Evolutionary conservation across 371 early-diverging fungal genomes (phyloP), one percentile per base, ranked within the genome.

Genomic region (Apophysomyces variabilis): DNA sequence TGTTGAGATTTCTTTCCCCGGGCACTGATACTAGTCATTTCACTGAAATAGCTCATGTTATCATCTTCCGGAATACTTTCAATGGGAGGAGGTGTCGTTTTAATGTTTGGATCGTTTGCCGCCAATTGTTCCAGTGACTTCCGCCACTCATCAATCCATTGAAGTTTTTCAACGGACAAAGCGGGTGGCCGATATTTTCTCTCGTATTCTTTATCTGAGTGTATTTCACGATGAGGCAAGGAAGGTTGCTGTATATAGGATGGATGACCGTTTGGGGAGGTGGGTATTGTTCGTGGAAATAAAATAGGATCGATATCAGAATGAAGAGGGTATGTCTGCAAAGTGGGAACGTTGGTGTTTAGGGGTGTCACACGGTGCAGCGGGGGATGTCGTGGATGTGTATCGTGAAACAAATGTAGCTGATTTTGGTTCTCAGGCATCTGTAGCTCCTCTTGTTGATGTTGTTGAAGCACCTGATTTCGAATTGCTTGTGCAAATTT

Each of bases 121-220:
- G 73, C 75, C 35, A 77, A 46, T 60, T 79, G 73, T 8, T 76
- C 75, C n/a, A 83, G 62, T n/a, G 80, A 83, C 36, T 67, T 74
- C 21, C 80, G 65, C 84, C 84, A 83, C 54, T 76, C 79, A 16
- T 80, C 79, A 57, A 83, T 83, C 61, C 76, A 77, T 7, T 71
- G 58, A 3, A 68, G 58, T 57, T 80, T 83, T 64, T 83, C 79
- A 1, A 61, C 47, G 3, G 79, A 77, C 6, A 83, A 61, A 9
- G 56, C 68, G 9, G 75, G 75, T 50, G 66, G 41, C 26, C 58
- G 60, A 58, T 74, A 70, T 32, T 21, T 50, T 26, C 59, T 66
- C 46, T 37, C 46, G 37, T 41, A 35, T 38, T 57, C 18, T 46
- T 57, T 38, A n/a, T 50, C 54, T n/a, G 54, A 6, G 16, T 35